Evolutionary conservation across 805 yeast species (phyloP).

Genomic region (Candida broadrunensis): DNA sequence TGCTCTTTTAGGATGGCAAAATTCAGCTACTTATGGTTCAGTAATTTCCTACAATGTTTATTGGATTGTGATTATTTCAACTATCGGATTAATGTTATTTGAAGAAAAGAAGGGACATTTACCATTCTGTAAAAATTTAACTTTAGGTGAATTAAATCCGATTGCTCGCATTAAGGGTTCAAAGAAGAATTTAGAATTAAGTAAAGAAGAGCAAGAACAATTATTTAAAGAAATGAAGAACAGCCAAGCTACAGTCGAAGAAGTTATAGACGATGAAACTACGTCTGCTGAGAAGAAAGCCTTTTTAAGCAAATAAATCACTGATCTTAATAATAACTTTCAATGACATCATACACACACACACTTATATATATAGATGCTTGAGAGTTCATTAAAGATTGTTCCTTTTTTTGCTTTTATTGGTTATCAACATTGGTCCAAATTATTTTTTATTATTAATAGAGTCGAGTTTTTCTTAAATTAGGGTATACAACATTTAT

Average conservation of each 20-base stretch:
- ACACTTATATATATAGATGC: not conserved
- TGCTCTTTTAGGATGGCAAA: conserved; percentile 95
- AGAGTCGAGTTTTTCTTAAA: too few relatives aligned
- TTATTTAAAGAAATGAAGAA: conserved; percentile 31
- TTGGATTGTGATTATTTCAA: conserved; percentile 56
- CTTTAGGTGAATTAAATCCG: conserved; percentile 56
- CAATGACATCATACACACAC: not conserved
- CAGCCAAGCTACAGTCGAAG: not conserved
- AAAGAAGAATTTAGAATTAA: conserved; percentile 35
- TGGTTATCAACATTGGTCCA: too few relatives aligned
- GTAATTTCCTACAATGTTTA: conserved; percentile 84
- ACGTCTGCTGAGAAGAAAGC: not conserved
- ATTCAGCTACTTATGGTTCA: conserved; percentile 91
- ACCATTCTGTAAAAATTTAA: conserved; percentile 57
- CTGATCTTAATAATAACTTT: too few relatives aligned
- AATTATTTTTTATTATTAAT: too few relatives aligned
- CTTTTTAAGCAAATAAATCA: not conserved
- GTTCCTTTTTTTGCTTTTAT: too few relatives aligned
- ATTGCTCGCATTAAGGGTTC: conserved; percentile 68
- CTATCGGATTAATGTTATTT: conserved; percentile 64
- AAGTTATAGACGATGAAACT: not conserved
- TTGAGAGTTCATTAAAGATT: too few relatives aligned
- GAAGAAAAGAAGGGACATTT: conserved; percentile 84
- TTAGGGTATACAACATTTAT: too few relatives aligned
- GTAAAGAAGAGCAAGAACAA: conserved; percentile 29